Base-by-base conservation (phyloP, 2,329 filamentous ascomycete genomes). In the Fusarium sp. region DNA sequence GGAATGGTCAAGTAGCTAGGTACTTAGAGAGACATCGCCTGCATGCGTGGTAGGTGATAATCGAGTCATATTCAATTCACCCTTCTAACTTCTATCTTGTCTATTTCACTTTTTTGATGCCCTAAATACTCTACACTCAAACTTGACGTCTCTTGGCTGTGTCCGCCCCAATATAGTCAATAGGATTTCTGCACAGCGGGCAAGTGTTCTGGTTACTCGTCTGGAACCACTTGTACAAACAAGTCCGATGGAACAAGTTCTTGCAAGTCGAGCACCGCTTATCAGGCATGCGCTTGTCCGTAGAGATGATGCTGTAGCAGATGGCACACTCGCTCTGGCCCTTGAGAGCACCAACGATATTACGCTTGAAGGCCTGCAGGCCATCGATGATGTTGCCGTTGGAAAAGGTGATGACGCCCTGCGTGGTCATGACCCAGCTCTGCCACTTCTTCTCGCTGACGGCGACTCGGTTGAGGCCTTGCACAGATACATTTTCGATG, bases 211-310 rank as follows among this genome's bases (percentile, higher is more conserved):
- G 92, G 82, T 94, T 97, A 81, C 95, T 98, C 77, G 89, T 96
- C 87, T 94, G 93, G 87, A 99, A 98, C 96, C 96, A 99, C 84
- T 96, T 95, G 86, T 94, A 98, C 83, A 99, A 84, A 84, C 96
- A 99, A 3, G 90, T 90, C 1, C 92, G 89, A 83, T 99, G 96
- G 86, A 98, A 99, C 62, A 93, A 86, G 83, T 99, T 96, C 87
- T 95, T 96, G 88, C 96, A 99, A 2, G 96, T 98, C 56, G 89
- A 87, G 82, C 96, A 99, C 64, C 90, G 88, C 87, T 98, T 98
- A 82, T 96, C 96, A 0, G 96, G 96, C 82, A 97, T 90, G 82
- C 93, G 93, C 86, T 94, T 94, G 82, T 98, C 95, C 9, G 90
- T 91, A 20, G 94, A 94, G 73, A 99, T 94, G 79, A 99, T 95